Evolutionary conservation across 768 basidiomycete genomes (phyloP), one percentile per base, ranked within the genome.

Genomic region (Serendipita sp.): DNA sequence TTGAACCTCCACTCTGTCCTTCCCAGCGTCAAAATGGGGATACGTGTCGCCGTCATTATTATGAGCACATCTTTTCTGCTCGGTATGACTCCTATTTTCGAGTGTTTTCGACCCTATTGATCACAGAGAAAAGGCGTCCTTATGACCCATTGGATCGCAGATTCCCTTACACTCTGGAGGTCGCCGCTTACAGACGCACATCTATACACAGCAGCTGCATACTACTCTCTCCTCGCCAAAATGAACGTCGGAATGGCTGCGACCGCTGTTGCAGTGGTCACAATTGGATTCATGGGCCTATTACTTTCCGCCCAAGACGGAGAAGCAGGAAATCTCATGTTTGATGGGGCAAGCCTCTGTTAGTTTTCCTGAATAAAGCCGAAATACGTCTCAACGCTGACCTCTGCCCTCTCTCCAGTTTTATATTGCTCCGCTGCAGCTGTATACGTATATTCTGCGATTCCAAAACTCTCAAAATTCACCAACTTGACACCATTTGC

Each of bases 91-190:
- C 24, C 74, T 41, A 58, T 54, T 18, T 5, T 66, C 47, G 65
- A 67, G 32, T 64, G 53, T 24, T 24, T 24, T 32, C 47, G 53
- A 53, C 35, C 46, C 15, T 11, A 45, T 30, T 4, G 58, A 11
- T 18, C 30, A 54, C 65, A 30, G 58, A 32, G 44, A 15, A 13
- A 72, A 91, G 89, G 90, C 62, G 77, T 86, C 53, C 78, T 92
- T 3, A 90, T 90, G 72, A 91, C 89, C 41, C 86, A 92, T 72
- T 92, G 90, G 90, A 91, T 89, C 67, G 90, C 90, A n/a, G 90
- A 92, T 78, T 91, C 89, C 1, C 76, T 90, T 63, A 92, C 90
- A 38, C 79, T 92, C 45, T 92, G 90, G 90, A 90, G 88, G 76
- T 83, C 87, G 11, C 89, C 90, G 47, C 69, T 75, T 69, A 91